A percentile compares a stretch with the other conserved stretches of the same genome.
phyloP scores from a whole-genome alignment of 768 basidiomycete species.

The Leccinum barrowsii region DNA sequence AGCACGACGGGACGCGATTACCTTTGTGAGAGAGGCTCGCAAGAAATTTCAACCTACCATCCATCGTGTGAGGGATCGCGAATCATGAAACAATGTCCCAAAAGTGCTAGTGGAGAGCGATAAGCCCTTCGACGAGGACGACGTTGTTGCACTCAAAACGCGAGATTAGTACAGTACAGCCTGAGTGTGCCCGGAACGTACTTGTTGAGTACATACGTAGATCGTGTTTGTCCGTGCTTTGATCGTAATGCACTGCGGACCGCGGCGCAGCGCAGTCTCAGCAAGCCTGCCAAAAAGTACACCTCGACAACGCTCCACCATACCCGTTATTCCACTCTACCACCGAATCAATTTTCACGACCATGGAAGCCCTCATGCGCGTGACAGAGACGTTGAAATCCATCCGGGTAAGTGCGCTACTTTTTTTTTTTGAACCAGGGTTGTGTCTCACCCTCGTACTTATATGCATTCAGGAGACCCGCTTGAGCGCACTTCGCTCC shows the following conservation, averaged over 20 bases:
- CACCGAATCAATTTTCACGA: not conserved
- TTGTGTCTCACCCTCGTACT: not conserved
- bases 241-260: not conserved
- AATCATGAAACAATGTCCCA: not conserved
- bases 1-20: not conserved
- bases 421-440: not conserved
- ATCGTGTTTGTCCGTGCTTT: not conserved
- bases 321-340: not conserved
- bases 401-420: slow-evolving; percentile 52
- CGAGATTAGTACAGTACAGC: too few species aligned
- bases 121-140: not conserved
- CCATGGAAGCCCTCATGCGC: slow-evolving; percentile 66
- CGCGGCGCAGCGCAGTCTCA: not conserved
- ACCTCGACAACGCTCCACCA: not conserved
- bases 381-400: slow-evolving; percentile 66
- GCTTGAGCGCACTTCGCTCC: slow-evolving; percentile 69
- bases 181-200: not conserved
- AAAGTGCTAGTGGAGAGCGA: not conserved
- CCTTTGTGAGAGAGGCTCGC: not conserved
- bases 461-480: slow-evolving; percentile 56
- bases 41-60: not conserved
- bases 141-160: not conserved
- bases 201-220: too few species aligned
- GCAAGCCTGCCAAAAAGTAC: not conserved
- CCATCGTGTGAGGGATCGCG: not conserved